Evolutionary conservation across 2,329 filamentous ascomycete genomes (phyloP), one percentile per base, ranked within the genome.

Genomic region (Moelleriella libera): DNA sequence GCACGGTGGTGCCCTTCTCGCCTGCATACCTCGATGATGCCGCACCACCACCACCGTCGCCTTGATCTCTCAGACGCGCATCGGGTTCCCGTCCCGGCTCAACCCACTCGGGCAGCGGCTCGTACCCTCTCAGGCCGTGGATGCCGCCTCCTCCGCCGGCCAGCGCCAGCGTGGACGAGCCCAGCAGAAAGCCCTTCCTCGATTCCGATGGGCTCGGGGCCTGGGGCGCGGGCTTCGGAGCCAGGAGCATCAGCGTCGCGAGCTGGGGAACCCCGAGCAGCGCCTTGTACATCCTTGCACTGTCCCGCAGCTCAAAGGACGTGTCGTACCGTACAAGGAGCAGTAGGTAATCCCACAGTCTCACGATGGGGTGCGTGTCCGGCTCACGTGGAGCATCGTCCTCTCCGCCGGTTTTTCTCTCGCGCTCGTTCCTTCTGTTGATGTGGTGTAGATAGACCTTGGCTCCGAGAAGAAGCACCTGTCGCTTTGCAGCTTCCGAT

Each of bases 381-480:
- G 59, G 51, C 9, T 66, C 64, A 21, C 61, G 49, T 0, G 57
- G 52, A 1, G 56, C 42, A 44, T 62, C 57, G 5, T 62, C 58
- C 7, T 63, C 65, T 6, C 59, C 56, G 6, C 59, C 58, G 5
- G 9, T 41, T 7, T 9, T 5, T 14, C n/a, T 21, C 7, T 41
- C 9, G 40, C 10, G 11, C 54, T 75, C 66, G 52, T 70, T 68
- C 58, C 78, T 72, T 50, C 77, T 74, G 58, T 88, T 88, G 40
- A 97, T 65, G 59, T 94, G 80, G 57, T 97, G 88, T 12, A 97
- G 74, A 60, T 97, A 97, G 2, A 97, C 88, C 60, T 97, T 97
- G n/a, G 92, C 90, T 6, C 86, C 92, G 3, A 98, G 74, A 1
- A 98, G 72, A 12, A 98, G 75, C 53, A 97, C 94, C 62, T 98